phyloP scores from a whole-genome alignment of 345 rosid species.

The Salix caprea region DNA sequence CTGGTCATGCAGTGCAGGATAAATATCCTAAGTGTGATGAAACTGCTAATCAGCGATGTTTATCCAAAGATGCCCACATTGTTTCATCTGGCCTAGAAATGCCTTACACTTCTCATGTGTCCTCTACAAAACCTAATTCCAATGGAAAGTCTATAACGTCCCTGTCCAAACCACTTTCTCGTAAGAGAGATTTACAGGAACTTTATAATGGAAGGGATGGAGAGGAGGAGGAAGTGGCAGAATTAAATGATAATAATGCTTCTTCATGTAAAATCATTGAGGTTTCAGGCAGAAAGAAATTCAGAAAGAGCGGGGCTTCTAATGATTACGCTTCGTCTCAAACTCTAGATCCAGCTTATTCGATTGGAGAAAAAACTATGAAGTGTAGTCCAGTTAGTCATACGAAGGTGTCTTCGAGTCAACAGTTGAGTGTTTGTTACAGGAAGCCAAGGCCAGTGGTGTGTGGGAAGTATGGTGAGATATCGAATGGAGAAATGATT shows the following conservation, averaged over 20 bases:
- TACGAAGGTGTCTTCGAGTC: constrained; percentile 16
- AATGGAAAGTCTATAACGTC: constrained; percentile 14
- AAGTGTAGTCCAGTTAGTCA: constrained; percentile 2
- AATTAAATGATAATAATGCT: neutral
- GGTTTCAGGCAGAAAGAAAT: constrained; percentile 25
- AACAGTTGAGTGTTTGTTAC: constrained; percentile 13
- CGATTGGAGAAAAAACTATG: constrained; percentile 10
- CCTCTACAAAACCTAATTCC: constrained; percentile 6
- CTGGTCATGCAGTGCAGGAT: constrained; percentile 5
- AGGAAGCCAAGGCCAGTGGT: constrained; percentile 38
- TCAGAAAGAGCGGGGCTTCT: constrained; percentile 9
- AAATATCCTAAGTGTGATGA: neutral
- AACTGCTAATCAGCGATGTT: constrained; percentile 8
- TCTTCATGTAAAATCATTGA: constrained; percentile 6
- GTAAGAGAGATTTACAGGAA: constrained; percentile 28
- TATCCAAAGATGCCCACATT: constrained; percentile 18
- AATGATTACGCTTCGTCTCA: constrained; percentile 8
- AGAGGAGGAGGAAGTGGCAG: constrained; percentile 6
- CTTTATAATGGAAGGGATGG: constrained; percentile 16
- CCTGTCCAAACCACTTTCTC: constrained; percentile 19
- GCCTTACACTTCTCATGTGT: constrained; percentile 1
- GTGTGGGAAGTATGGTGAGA: constrained; percentile 44
- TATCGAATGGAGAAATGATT: constrained; percentile 22
- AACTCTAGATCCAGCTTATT: constrained; percentile 9
- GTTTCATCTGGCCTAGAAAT: constrained; percentile 21